phyloP scores from a whole-genome alignment of 805 yeast species.

The Candida broadrunensis region DNA sequence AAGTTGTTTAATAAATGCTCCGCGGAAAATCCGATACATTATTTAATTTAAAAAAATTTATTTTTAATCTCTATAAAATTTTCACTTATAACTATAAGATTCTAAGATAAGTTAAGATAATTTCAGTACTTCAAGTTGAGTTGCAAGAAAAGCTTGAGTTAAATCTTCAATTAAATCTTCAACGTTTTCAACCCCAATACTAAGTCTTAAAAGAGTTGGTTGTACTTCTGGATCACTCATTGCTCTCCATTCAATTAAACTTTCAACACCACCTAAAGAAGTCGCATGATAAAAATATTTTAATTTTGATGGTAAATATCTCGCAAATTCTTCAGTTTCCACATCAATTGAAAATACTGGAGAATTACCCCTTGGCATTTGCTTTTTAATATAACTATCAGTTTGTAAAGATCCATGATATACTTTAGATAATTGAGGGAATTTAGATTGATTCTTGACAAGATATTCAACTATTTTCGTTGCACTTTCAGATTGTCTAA shows the following conservation, averaged over 20 bases:
- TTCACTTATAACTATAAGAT: too few relatives aligned
- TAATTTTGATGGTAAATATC: conserved; percentile 58
- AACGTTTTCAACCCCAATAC: conserved; percentile 76
- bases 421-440: conserved; percentile 48
- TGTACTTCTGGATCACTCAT: conserved; percentile 54
- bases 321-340: conserved; percentile 51
- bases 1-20: too few relatives aligned
- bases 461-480: conserved; percentile 59
- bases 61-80: too few relatives aligned
- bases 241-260: conserved; percentile 88
- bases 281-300: conserved; percentile 86
- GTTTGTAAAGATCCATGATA: conserved; percentile 76
- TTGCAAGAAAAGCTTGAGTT: conserved; percentile 44
- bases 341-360: conserved; percentile 76
- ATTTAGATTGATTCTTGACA: conserved; percentile 44
- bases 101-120: too few relatives aligned
- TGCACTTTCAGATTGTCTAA: conserved; percentile 63
- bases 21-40: too few relatives aligned
- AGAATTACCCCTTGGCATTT: conserved; percentile 58
- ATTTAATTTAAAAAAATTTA: too few relatives aligned
- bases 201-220: conserved; percentile 63
- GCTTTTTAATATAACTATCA: conserved; percentile 64
- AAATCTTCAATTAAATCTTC: conserved; percentile 77
- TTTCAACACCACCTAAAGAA: conserved; percentile 89
- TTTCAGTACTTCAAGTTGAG: not conserved